Evolutionary conservation across 805 yeast genomes (phyloP).

Genomic region (Wickerhamomyces mucosus): DNA sequence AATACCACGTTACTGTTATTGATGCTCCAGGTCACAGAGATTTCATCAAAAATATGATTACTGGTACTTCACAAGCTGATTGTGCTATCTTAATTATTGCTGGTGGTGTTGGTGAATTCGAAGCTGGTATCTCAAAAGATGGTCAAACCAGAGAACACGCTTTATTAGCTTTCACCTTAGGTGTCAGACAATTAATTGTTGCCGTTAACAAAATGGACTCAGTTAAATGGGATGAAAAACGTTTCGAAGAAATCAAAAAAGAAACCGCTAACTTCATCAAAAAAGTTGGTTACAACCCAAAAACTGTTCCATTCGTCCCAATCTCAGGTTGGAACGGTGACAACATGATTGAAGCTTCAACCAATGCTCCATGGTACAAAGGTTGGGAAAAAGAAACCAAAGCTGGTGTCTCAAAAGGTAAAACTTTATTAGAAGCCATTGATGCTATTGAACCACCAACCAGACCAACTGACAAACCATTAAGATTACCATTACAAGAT

Average conservation of each 20-base stretch:
- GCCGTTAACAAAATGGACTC: conserved; percentile 94
- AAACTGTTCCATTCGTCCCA: conserved; percentile 80
- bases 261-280: conserved; percentile 78
- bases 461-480: conserved; percentile 85
- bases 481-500: conserved; percentile 87
- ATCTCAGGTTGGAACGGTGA: conserved; percentile 93
- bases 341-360: conserved; percentile 79
- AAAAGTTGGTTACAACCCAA: conserved; percentile 86
- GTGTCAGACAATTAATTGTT: conserved; percentile 82
- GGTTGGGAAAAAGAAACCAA: conserved; percentile 88
- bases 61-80: conserved; percentile 94
- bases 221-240: conserved; percentile 75
- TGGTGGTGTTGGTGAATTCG: conserved; percentile 92
- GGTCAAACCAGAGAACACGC: conserved; percentile 97
- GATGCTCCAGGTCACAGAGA: conserved; percentile 97
- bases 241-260: conserved; percentile 72
- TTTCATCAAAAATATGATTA: conserved; percentile 92
- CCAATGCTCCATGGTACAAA: conserved; percentile 88
- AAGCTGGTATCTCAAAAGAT: conserved; percentile 93
- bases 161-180: conserved; percentile 81
- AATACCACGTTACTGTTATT: conserved; percentile 86
- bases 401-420: conserved; percentile 64
- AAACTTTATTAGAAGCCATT: conserved; percentile 85
- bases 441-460: conserved; percentile 79
- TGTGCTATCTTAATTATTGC: conserved; percentile 88